Evolutionary conservation across 2,329 filamentous ascomycete genomes (phyloP).

Genomic region (Fusarium sp.): DNA sequence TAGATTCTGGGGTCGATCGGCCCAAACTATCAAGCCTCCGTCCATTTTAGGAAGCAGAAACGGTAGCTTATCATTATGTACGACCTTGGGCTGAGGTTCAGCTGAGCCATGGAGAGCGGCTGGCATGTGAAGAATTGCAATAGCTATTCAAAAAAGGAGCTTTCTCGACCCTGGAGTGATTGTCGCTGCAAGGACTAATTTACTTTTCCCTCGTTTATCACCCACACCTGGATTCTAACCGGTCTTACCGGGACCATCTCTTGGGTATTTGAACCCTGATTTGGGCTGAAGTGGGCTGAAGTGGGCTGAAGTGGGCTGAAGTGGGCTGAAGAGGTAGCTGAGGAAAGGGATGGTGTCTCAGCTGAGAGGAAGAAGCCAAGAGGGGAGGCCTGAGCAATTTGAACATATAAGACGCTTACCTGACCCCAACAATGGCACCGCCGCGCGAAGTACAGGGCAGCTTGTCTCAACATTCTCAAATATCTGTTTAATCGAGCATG

Average conservation of each 20-base stretch:
- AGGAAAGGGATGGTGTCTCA: not conserved
- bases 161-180: too few species aligned
- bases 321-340: constrained; percentile 20
- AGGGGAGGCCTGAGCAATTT: too few species aligned
- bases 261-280: not conserved
- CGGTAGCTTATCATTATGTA: constrained; percentile 4
- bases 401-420: constrained; percentile 20
- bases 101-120: constrained; percentile 16
- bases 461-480: not conserved
- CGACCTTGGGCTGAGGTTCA: constrained; percentile 6
- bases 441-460: not conserved
- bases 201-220: constrained; percentile 11
- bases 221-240: not conserved
- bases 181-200: constrained; percentile 9
- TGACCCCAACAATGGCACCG: not conserved
- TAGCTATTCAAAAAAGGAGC: not conserved
- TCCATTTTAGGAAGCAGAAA: constrained; percentile 1
- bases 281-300: constrained; percentile 3
- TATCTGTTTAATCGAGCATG: constrained; percentile 26
- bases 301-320: constrained; percentile 8
- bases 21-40: constrained; percentile 21
- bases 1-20: constrained; percentile 29
- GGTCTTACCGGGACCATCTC: not conserved
- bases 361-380: not conserved
- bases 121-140: constrained; percentile 3